Evolutionary conservation across 2,329 filamentous ascomycete species (phyloP).

Genomic region (Colletotrichum sp.): DNA sequence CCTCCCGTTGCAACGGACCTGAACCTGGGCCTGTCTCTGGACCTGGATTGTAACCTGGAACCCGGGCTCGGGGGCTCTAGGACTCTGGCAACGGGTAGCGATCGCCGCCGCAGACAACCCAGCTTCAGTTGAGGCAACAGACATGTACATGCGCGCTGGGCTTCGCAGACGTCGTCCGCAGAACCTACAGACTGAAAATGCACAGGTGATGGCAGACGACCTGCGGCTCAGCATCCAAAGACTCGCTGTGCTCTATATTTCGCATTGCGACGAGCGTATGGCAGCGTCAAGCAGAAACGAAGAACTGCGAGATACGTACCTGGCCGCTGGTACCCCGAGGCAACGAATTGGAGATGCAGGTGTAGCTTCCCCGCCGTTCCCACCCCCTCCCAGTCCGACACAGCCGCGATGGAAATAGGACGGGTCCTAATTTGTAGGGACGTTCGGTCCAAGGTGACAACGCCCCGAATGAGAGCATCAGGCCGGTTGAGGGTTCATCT

Average conservation of each 20-base stretch:
- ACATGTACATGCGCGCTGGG: background rate
- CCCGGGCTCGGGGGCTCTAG: slow-evolving; percentile 5
- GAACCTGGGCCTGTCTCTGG: background rate
- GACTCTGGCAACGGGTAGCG: slow-evolving; percentile 10
- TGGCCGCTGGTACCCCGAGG: background rate
- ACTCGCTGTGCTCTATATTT: background rate
- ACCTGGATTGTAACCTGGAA: slow-evolving; percentile 13
- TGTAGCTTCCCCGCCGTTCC: background rate
- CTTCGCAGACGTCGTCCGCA: background rate
- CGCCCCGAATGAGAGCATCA: background rate
- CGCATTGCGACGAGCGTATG: background rate
- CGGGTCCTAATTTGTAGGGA: slow-evolving; percentile 1
- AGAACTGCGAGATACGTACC: background rate
- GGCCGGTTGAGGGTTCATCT: background rate
- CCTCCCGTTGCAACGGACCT: slow-evolving; percentile 2
- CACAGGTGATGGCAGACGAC: background rate
- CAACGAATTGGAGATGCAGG: background rate
- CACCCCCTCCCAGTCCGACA: background rate
- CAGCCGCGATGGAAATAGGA: slow-evolving; percentile 20
- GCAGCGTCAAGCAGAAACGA: background rate
- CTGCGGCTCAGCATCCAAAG: background rate
- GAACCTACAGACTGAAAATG: background rate
- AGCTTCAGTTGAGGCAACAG: slow-evolving; percentile 2
- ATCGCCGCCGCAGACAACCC: slow-evolving; percentile 15
- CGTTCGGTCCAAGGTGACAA: background rate